Percentiles rank a stretch among this genome's conserved stretches.
Conservation (phyloP, 1,284 basidiomycete species). For the Takashimella tepidaria region DNA sequence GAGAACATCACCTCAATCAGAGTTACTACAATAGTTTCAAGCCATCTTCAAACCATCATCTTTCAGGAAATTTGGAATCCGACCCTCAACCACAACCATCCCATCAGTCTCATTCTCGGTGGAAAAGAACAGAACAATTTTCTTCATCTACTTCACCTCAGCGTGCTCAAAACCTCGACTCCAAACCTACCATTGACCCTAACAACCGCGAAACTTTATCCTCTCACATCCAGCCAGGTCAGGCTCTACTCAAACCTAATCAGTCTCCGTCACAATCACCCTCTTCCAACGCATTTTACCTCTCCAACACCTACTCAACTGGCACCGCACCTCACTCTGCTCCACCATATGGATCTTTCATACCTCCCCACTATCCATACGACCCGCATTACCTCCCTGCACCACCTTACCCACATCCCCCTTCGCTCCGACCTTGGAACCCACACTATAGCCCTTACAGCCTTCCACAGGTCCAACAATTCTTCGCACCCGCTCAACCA, state of each 20-base stretch:
- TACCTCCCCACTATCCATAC: not conserved
- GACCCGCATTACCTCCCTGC: slow-evolving; percentile 1
- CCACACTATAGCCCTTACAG: slow-evolving; percentile 6
- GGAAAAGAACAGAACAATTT: not conserved
- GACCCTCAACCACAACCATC: not conserved
- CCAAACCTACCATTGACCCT: no score
- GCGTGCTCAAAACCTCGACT: no score
- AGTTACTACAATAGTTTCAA: slow-evolving; percentile 4
- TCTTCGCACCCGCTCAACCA: not conserved
- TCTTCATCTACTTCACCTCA: not conserved
- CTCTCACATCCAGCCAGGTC: not conserved
- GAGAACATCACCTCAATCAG: slow-evolving; percentile 5
- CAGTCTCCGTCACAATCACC: no score
- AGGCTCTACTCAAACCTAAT: no score
- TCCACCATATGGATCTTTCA: not conserved
- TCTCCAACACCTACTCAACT: not conserved
- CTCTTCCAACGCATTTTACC: no score
- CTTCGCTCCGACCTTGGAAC: slow-evolving; percentile 13
- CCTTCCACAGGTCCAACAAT: not conserved
- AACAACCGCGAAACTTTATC: no score
- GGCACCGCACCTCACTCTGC: not conserved
- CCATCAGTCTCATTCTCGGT: not conserved
- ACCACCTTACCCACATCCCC: slow-evolving; percentile 14
- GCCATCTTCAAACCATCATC: no score
- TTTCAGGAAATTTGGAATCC: not conserved